Evolutionary conservation across 345 rosid genomes (phyloP).

Genomic region (Pugionium cornutum): DNA sequence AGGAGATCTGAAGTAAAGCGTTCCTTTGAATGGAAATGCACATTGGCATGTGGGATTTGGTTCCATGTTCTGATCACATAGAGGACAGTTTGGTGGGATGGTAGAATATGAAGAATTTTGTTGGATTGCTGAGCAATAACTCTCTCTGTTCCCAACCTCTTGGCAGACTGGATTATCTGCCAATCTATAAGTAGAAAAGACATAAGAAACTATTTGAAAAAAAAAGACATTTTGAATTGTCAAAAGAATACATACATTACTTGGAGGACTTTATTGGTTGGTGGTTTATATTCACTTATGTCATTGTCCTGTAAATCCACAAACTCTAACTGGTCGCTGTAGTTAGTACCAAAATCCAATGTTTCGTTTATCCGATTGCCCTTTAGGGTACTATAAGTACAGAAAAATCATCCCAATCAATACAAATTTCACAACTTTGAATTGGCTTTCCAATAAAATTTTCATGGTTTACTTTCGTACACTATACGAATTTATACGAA

Average conservation of each 20-base stretch:
- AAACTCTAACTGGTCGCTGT: constrained; percentile 47
- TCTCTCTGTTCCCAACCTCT: constrained; percentile 38
- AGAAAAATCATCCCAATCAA: neutral
- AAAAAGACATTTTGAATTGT: neutral
- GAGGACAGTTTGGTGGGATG: constrained; percentile 44
- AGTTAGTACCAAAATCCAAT: constrained; percentile 53
- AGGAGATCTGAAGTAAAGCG: constrained; percentile 59
- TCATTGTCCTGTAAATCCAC: constrained; percentile 60
- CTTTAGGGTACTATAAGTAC: constrained; percentile 47
- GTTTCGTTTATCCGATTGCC: constrained; percentile 53
- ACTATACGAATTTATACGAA: no score
- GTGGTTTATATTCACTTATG: constrained; percentile 38
- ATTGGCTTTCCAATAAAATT: neutral
- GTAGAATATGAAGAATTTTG: constrained; percentile 45
- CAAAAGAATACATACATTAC: constrained; percentile 53
- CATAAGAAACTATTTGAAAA: no score
- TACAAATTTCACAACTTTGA: neutral
- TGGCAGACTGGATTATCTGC: constrained; percentile 59
- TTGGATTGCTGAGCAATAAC: constrained; percentile 51
- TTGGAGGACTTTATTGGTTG: constrained; percentile 13
- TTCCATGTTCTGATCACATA: constrained; percentile 43
- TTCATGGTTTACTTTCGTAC: no score
- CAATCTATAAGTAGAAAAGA: constrained; percentile 56
- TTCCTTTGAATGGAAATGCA: constrained; percentile 66
- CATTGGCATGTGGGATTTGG: constrained; percentile 70